phyloP scores from a whole-genome alignment of 768 basidiomycete genomes.

The Russula foetens region DNA sequence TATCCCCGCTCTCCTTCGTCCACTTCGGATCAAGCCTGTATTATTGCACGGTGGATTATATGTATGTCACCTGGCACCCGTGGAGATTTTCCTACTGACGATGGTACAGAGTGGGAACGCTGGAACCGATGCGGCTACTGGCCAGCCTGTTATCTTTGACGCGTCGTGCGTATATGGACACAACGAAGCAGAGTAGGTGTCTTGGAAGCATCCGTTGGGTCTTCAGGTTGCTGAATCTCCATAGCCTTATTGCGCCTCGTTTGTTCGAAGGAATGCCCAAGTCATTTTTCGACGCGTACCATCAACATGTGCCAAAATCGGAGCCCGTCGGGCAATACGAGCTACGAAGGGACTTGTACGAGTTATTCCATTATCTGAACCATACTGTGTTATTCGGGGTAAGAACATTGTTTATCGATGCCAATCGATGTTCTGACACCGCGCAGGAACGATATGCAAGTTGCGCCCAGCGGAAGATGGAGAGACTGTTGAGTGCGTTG shows the following conservation, averaged over 20 bases:
- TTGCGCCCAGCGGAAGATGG: slow-evolving; percentile 44
- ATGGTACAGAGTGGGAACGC: slow-evolving; percentile 58
- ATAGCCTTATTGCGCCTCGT: slow-evolving; percentile 65
- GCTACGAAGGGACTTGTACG: slow-evolving; percentile 59
- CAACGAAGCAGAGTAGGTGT: slow-evolving; percentile 68
- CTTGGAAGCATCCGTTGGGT: not conserved
- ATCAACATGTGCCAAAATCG: slow-evolving; percentile 51
- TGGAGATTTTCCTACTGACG: not conserved
- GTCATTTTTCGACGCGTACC: slow-evolving; percentile 58
- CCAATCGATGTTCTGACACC: not conserved
- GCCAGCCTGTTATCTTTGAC: slow-evolving; percentile 64
- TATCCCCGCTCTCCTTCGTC: slow-evolving; percentile 60
- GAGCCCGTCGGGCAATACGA: slow-evolving; percentile 59
- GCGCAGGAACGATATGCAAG: slow-evolving; percentile 42
- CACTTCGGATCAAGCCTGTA: slow-evolving; percentile 53
- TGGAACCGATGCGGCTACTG: slow-evolving; percentile 46
- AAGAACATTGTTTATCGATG: slow-evolving; percentile 25
- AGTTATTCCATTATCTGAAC: slow-evolving; percentile 76
- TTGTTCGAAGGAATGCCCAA: slow-evolving; percentile 71
- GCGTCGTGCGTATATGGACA: slow-evolving; percentile 76
- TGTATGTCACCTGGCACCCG: slow-evolving; percentile 35
- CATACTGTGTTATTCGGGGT: slow-evolving; percentile 77
- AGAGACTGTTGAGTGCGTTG: slow-evolving; percentile 32
- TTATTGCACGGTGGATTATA: slow-evolving; percentile 76
- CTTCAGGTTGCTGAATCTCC: not conserved